Base-by-base conservation (phyloP, 2,329 filamentous ascomycete species). In the Teratosphaeria epicoccoides region DNA sequence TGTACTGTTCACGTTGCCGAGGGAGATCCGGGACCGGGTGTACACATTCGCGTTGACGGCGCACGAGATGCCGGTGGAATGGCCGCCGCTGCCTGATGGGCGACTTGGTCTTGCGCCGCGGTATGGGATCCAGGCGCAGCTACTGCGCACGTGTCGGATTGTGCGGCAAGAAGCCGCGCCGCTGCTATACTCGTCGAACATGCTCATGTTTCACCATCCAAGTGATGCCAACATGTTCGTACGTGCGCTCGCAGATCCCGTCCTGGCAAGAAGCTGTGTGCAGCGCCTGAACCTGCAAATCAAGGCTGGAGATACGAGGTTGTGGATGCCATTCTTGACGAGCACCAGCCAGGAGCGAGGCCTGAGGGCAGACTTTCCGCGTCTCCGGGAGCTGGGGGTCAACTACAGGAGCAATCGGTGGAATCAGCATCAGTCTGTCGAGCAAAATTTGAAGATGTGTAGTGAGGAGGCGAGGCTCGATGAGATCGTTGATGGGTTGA, bases 161-260 rank as follows among this genome's bases (percentile, higher is more conserved):
- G 55, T 70, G 29, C 57, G 66, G 47, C 58, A 59, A 37, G 68
- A 70, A 54, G 56, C 64, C 5, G 60, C 60, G 22, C 61, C 61
- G 7, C 45, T 69, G 33, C 65, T 70, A n/a, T 69, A 69, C 59
- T 57, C 59, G 14, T 55, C 58, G 49, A 70, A 68, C 54, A 57
- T 53, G n/a, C 51, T 68, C 24, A 59, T 60, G 20, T 69, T 69
- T 52, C 59, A 64, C 51, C 67, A 70, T 52, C 66, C 68, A 4
- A 62, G 57, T 43, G 68, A 70, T 53, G 66, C 65, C 9, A 70
- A 70, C 55, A 66, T 70, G 57, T 69, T 69, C 50, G 61, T 62
- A 1, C 63, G 64, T 49, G 66, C 66, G 12, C 56, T 67, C 20
- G 57, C 62, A 2, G 50, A 56, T 17, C 56, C 59, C 3, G 47